phyloP scores from a whole-genome alignment of 441 rosid species.

The Iberis amara region DNA sequence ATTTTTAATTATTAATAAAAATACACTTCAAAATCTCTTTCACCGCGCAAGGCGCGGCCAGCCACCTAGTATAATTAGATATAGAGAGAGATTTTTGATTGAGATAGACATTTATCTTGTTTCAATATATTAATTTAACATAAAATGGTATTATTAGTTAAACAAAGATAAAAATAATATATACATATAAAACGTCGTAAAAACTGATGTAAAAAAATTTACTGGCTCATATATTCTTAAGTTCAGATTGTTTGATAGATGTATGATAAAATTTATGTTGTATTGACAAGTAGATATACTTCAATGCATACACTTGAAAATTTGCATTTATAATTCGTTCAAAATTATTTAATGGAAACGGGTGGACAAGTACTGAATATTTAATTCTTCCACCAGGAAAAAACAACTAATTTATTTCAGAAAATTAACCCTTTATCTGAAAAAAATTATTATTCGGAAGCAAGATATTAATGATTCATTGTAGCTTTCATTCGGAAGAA shows the following conservation, averaged over 20 bases:
- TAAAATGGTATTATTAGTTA: background rate
- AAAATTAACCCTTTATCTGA: constrained; percentile 9
- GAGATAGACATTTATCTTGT: too few relatives aligned
- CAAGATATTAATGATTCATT: constrained; percentile 8
- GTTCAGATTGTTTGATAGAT: constrained; percentile 12
- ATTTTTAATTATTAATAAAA: too few relatives aligned
- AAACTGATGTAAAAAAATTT: background rate
- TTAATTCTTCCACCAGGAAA: constrained; percentile 32
- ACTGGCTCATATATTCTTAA: background rate
- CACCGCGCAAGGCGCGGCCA: too few relatives aligned
- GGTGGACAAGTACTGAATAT: constrained; percentile 39
- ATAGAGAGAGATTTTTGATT: too few relatives aligned
- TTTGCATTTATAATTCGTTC: constrained; percentile 59
- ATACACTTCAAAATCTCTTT: too few relatives aligned
- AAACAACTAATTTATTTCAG: constrained; percentile 29
- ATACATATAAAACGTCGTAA: background rate
- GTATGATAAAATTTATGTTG: constrained; percentile 21
- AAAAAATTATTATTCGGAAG: background rate
- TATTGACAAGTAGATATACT: constrained; percentile 23
- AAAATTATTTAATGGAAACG: constrained; percentile 54
- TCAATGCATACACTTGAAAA: constrained; percentile 47
- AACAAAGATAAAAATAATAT: background rate
- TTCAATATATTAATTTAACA: background rate
- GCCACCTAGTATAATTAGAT: too few relatives aligned
- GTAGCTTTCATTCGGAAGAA: constrained; percentile 24